Base-by-base conservation (phyloP, 441 rosid genomes). In the Gossypium gossypioides region DNA sequence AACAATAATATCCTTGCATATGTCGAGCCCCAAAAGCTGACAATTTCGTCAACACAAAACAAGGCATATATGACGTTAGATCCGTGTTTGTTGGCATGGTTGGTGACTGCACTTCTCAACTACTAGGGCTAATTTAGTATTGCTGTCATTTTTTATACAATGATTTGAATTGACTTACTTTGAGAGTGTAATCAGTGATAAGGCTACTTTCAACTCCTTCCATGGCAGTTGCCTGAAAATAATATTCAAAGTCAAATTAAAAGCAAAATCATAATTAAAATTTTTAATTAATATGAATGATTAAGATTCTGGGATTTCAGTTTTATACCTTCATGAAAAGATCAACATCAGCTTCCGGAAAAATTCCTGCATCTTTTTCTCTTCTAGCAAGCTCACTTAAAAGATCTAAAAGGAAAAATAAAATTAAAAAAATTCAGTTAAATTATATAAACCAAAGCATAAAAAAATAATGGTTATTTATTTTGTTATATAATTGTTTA, bases 21-120 rank as follows among this genome's bases (percentile, higher is more conserved):
- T 89, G 69, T 94, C 99, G 44, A 94, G 94, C 7, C 97, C 99
- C 69, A 94, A 54, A 29, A 94, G 72, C 97, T 94, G 85, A 74
- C 54, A 42, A 50, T 61, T 64, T 44, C 59, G 61, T 48, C 29
- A 34, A 2, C 40, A 58, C 5, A 52, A 5, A 69, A 12, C 19
- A 69, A 16, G 0, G 13, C 10, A 37, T 37, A 37, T 37, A 7
- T 4, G 44, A 50, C 8, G 25, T 67, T 15, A 67, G 71, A 37
- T 37, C 42, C 42, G 42, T 1, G 42, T 37, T 37, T 37, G 42
- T 37, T 37, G 10, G 42, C 42, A 37, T 37, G 42, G 42, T 37
- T 37, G 42, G 42, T 37, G 42, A 37, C 42, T 37, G 42, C 42
- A 37, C 42, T 37, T 37, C 42, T 37, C 42, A 37, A 37, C 42